Evolutionary conservation across 257 asterid genomes (phyloP), one percentile per base, ranked within the genome.

Genomic region (Verbascum thapsus): DNA sequence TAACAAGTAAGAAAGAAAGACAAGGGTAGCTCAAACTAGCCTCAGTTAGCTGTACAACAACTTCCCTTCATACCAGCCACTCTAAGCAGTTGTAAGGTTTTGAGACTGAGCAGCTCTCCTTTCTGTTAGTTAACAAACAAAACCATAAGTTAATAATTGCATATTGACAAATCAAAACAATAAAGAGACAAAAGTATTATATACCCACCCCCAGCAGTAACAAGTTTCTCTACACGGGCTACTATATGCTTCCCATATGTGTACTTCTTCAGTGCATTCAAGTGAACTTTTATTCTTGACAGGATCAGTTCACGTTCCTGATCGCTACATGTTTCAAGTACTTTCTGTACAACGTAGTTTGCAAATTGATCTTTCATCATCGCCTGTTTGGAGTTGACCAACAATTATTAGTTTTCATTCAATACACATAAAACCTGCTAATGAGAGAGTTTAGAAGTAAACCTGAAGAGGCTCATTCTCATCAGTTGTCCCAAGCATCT

Each of bases 381-480:
- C 37, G 95, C 95, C 95, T 84, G 85, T 56, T 62, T 63, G 18
- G 42, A 50, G 20, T 48, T 41, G 37, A 47, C 50, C 18, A 37
- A 17, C 13, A 66, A 56, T 34, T 38, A 19, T 12, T 18, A 51
- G 59, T 68, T 15, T n/a, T 32, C 30, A 52, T 64, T 50, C 39
- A 43, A 44, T 34, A 60, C 35, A 58, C 15, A 37, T 37, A 18
- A 39, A 19, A 50, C 32, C 69, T 52, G 42, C 17, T 5, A 2
- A 22, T 26, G 32, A 26, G 2, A 5, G 5, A 26, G 32, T 26
- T 44, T 17, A 61, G 34, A 55, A 52, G 48, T 20, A 3, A 41
- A 88, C 98, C 95, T 91, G 98, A 73, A 91, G 98, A 72, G 98
- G 98, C 76, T 91, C 95, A n/a, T 91, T 91, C 72, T 91, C 98